These are phyloP conservation scores for Nannochloropsis oceanica DNA, from an alignment of 108 stramenopile genomes.

Conservation along the genomic window DNA sequence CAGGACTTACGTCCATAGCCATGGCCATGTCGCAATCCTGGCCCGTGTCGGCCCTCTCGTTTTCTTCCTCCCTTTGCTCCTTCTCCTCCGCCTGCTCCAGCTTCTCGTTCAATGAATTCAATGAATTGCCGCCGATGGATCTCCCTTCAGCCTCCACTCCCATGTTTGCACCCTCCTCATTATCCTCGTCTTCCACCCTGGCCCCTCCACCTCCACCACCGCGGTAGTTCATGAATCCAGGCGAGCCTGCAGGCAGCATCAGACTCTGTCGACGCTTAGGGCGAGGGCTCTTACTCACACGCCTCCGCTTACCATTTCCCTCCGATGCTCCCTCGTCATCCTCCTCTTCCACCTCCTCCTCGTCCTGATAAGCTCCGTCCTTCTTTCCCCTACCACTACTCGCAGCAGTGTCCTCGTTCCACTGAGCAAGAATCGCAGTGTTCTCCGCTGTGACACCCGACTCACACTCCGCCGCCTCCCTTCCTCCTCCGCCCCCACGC, in stretches of 20 bases:
- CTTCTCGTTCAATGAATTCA: neutral
- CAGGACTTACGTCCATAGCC: neutral
- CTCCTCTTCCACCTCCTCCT: neutral
- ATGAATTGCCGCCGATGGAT: neutral
- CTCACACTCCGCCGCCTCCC: neutral
- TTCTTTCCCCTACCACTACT: neutral
- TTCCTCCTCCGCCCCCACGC: neutral
- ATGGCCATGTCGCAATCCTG: neutral
- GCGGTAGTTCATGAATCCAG: neutral
- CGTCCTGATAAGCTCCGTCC: neutral
- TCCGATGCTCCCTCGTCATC: neutral
- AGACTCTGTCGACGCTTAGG: neutral
- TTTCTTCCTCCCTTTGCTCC: neutral
- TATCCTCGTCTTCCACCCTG: neutral
- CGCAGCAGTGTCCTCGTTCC: neutral
- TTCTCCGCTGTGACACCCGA: slow-evolving; percentile 12
- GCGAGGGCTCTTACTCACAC: neutral
- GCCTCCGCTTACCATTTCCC: neutral
- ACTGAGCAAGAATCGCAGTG: slow-evolving; percentile 10
- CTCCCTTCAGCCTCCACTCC: neutral
- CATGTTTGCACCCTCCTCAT: neutral
- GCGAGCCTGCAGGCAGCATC: neutral
- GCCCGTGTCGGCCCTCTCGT: neutral
- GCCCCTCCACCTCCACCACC: neutral
- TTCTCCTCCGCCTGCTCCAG: neutral